These are phyloP conservation scores for Pseudomonodictys pantanalensis DNA, from an alignment of 495 filamentous ascomycete species.

Conservation along the genomic window DNA sequence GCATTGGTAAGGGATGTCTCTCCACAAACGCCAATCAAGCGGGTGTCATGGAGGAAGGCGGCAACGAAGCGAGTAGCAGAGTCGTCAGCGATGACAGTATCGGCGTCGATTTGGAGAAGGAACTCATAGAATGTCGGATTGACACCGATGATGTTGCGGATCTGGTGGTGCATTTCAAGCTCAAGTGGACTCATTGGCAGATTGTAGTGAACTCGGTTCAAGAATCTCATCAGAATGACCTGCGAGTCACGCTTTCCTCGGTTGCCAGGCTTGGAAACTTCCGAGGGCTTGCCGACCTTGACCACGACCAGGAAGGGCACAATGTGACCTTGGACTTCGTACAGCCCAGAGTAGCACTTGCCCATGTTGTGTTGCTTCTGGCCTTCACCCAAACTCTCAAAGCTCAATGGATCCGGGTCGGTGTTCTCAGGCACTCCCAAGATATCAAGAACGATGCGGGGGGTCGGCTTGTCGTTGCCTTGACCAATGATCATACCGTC, in stretches of 20 bases:
- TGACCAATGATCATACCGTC: slow-evolving; percentile 99
- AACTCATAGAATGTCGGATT: slow-evolving; percentile 99
- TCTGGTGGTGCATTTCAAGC: slow-evolving; percentile 98
- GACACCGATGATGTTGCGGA: slow-evolving; percentile 97
- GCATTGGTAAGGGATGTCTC: slow-evolving; percentile 92
- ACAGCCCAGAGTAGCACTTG: slow-evolving; percentile 96
- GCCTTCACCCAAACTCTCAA: slow-evolving; percentile 93
- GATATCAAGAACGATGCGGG: slow-evolving; percentile 95
- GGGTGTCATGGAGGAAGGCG: slow-evolving; percentile 84
- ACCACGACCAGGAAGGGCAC: slow-evolving; percentile 96
- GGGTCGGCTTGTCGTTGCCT: slow-evolving; percentile 94
- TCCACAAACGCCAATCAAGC: slow-evolving; percentile 88
- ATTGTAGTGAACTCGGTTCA: slow-evolving; percentile 98
- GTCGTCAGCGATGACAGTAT: slow-evolving; percentile 90
- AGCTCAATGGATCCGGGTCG: slow-evolving; percentile 96
- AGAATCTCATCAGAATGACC: slow-evolving; percentile 96
- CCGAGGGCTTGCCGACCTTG: slow-evolving; percentile 95
- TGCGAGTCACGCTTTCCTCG: slow-evolving; percentile 99
- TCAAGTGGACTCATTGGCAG: slow-evolving; percentile 93
- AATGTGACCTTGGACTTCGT: slow-evolving; percentile 96
- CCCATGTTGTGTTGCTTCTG: slow-evolving; percentile 99
- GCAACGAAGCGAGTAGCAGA: slow-evolving; percentile 91
- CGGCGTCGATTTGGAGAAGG: slow-evolving; percentile 94
- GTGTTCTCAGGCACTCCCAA: slow-evolving; percentile 88
- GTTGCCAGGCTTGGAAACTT: slow-evolving; percentile 89